Percentiles rank a stretch among this genome's conserved stretches.
phyloP scores from a whole-genome alignment of 1,284 basidiomycete species.

The Ustilago tritici region DNA sequence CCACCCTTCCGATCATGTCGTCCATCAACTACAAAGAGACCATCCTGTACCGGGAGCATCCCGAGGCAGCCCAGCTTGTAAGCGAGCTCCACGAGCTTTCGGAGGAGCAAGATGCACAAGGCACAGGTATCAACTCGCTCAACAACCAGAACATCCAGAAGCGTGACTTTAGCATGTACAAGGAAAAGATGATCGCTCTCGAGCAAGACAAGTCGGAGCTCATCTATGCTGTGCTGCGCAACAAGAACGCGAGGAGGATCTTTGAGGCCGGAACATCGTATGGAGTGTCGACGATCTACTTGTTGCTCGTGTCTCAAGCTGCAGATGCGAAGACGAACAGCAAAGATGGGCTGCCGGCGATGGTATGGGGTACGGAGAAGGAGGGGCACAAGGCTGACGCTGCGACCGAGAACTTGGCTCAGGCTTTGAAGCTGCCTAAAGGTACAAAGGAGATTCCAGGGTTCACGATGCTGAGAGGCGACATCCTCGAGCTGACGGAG shows the following conservation, averaged over 20 bases:
- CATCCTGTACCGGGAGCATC: conserved; percentile 27
- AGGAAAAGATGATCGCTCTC: conserved; percentile 42
- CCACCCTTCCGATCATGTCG: conserved; percentile 12
- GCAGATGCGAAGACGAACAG: conserved; percentile 1
- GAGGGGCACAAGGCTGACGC: conserved; percentile 39
- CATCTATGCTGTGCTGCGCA: conserved; percentile 31
- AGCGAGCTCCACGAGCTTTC: conserved; percentile 36
- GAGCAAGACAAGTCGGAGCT: conserved; percentile 43
- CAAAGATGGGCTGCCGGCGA: conserved; percentile 3
- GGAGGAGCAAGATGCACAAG: conserved; percentile 35
- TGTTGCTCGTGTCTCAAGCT: conserved; percentile 22
- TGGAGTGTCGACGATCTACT: conserved; percentile 43
- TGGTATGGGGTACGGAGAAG: conserved; percentile 46
- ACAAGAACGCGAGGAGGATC: conserved; percentile 35
- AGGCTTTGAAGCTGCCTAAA: conserved; percentile 25
- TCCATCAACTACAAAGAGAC: conserved; percentile 14
- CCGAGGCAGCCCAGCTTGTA: conserved; percentile 26
- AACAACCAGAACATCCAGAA: conserved; percentile 28
- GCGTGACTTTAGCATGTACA: conserved; percentile 42
- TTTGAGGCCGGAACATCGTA: conserved; percentile 44
- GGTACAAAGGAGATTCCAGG: conserved; percentile 26
- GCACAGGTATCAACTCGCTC: conserved; percentile 38
- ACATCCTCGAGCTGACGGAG: conserved; percentile 31
- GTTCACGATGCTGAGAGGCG: conserved; percentile 36
- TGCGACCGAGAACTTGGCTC: conserved; percentile 25